Conservation (phyloP, 805 yeast species). For the Babjeviella inositovora region DNA sequence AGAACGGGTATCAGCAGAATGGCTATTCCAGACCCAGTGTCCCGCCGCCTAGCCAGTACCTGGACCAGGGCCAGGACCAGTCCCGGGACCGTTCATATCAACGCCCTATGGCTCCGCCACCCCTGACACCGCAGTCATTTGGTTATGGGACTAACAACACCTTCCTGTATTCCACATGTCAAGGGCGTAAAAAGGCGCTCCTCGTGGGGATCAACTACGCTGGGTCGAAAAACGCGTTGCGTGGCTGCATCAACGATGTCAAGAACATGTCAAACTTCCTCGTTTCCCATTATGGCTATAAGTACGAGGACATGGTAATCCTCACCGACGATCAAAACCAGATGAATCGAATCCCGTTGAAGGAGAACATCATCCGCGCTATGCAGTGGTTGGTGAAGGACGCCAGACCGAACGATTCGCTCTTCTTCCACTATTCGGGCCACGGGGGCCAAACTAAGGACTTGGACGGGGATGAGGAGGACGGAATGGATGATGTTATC, state of each 20-base stretch:
- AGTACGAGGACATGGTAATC: slow-evolving; percentile 37
- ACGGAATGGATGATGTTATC: slow-evolving; percentile 57
- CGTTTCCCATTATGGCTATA: slow-evolving; percentile 25
- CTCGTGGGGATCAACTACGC: slow-evolving; percentile 67
- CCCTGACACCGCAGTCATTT: slow-evolving; percentile 5
- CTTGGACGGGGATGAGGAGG: slow-evolving; percentile 58
- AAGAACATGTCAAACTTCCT: slow-evolving; percentile 28
- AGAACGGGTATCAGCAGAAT: neutral
- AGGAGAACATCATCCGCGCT: slow-evolving; percentile 56
- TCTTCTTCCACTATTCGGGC: slow-evolving; percentile 76
- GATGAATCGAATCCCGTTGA: slow-evolving; percentile 40
- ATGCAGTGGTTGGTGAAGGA: slow-evolving; percentile 69
- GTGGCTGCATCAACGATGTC: slow-evolving; percentile 76
- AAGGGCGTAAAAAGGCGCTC: slow-evolving; percentile 61
- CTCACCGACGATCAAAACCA: slow-evolving; percentile 39
- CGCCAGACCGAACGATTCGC: slow-evolving; percentile 63
- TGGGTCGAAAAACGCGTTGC: slow-evolving; percentile 41
- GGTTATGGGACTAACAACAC: slow-evolving; percentile 10
- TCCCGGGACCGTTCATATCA: no score
- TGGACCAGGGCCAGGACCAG: slow-evolving; percentile 1
- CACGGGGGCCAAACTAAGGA: slow-evolving; percentile 73
- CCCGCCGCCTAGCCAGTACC: no score
- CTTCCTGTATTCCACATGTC: slow-evolving; percentile 52
- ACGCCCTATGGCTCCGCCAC: no score
- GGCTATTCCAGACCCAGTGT: neutral